Evolutionary conservation across 176 grass and related monocot genomes (phyloP).

Genomic region (Ensete ventricosum): DNA sequence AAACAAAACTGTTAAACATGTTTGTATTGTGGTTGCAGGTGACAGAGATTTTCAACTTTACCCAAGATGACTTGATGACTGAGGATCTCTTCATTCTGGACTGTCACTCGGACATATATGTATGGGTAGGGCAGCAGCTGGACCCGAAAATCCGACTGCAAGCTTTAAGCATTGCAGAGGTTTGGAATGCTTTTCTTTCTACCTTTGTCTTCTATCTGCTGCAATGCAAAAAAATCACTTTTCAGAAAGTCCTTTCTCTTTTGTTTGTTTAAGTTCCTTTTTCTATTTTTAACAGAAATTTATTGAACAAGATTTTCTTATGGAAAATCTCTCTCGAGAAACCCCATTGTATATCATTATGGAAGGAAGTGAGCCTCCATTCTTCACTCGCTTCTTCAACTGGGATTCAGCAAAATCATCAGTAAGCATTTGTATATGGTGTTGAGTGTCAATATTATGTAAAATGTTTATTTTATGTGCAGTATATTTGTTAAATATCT

Average conservation of each 20-base stretch:
- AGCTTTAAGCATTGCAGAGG: conserved; percentile 90
- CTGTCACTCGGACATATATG: conserved; percentile 61
- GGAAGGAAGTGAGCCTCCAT: conserved; percentile 86
- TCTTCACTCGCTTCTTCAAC: conserved; percentile 93
- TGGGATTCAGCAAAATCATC: conserved; percentile 93
- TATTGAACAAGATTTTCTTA: conserved; percentile 79
- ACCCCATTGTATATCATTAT: conserved; percentile 65
- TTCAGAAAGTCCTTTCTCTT: background rate
- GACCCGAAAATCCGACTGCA: conserved; percentile 61
- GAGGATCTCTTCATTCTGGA: conserved; percentile 95
- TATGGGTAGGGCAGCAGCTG: conserved; percentile 85
- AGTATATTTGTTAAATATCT: background rate
- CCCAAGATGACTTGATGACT: conserved; percentile 97
- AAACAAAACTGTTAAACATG: conserved; percentile 21
- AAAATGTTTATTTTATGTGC: background rate
- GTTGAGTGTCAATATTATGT: background rate
- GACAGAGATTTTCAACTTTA: conserved; percentile 93
- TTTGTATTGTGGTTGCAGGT: conserved; percentile 44
- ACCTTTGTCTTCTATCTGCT: background rate
- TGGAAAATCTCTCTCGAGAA: conserved; percentile 78
- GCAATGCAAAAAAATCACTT: background rate
- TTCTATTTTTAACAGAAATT: conserved; percentile 58
- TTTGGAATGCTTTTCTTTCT: conserved; percentile 22
- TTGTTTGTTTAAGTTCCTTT: background rate
- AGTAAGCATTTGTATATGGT: conserved; percentile 40